Evolutionary conservation across 1,284 basidiomycete species (phyloP).

Genomic region (Flammula alnicola): DNA sequence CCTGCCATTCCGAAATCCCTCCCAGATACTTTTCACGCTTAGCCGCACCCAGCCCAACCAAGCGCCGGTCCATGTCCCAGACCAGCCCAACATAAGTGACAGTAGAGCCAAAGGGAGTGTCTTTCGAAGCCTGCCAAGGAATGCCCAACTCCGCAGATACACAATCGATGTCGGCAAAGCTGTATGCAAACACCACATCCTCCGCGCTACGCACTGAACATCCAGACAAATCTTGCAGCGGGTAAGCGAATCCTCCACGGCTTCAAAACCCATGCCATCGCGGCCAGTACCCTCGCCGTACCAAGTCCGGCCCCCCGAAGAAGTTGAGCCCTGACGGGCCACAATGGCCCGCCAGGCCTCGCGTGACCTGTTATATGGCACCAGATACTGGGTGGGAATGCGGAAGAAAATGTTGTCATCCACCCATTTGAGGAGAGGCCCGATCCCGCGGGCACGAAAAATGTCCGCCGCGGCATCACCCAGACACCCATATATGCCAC

Average conservation of each 20-base stretch:
- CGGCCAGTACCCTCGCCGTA: not conserved
- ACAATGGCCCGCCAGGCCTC: not conserved
- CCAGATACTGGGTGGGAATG: conserved; percentile 21
- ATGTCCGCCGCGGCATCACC: conserved; percentile 35
- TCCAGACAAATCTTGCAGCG: not conserved
- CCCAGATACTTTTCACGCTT: conserved; percentile 35
- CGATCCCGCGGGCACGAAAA: conserved; percentile 29
- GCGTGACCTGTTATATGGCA: conserved; percentile 27
- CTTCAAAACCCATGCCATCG: conserved; percentile 14
- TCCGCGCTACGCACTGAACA: not conserved
- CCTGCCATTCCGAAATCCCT: conserved; percentile 26
- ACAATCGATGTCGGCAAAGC: conserved; percentile 31
- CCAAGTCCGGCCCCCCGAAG: not conserved
- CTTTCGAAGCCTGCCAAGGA: conserved; percentile 36
- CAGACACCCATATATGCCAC: conserved; percentile 33
- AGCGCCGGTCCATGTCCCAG: conserved; percentile 32
- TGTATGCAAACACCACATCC: conserved; percentile 30
- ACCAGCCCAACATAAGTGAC: conserved; percentile 37
- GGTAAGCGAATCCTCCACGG: not conserved
- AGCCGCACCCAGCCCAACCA: conserved; percentile 23
- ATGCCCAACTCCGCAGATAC: conserved; percentile 32
- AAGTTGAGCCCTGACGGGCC: conserved; percentile 7
- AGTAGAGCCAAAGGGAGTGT: conserved; percentile 26
- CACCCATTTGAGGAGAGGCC: conserved; percentile 43
- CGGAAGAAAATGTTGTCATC: conserved; percentile 45